A percentile compares a stretch with the other conserved stretches of the same genome.
These are phyloP conservation scores for Globisporangium mamillatum DNA, from an alignment of 352 stramenopile species.

Conservation along the genomic window DNA sequence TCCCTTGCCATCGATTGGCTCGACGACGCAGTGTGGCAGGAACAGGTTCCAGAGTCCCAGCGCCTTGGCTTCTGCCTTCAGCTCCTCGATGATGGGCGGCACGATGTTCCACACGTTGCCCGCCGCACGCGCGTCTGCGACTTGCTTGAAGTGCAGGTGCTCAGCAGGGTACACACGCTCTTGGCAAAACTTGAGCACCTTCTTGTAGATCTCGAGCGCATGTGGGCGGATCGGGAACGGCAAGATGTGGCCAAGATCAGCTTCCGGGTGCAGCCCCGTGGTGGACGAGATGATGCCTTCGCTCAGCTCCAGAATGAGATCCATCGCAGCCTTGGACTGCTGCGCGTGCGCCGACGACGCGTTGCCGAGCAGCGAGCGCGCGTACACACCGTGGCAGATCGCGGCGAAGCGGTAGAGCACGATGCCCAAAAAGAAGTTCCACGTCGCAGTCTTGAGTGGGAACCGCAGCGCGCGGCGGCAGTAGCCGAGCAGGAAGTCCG, in stretches of 20 bases:
- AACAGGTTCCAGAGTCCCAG: constrained; percentile 97
- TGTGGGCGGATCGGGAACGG: constrained; percentile 77
- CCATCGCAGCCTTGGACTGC: constrained; percentile 65
- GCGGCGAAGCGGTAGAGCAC: constrained; percentile 74
- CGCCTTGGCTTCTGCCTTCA: constrained; percentile 90
- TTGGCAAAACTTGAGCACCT: constrained; percentile 87
- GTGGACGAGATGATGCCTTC: constrained; percentile 32
- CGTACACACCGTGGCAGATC: constrained; percentile 81
- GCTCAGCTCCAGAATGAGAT: constrained; percentile 50
- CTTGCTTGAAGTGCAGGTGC: constrained; percentile 75
- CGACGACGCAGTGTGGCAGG: constrained; percentile 63
- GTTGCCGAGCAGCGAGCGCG: constrained; percentile 68
- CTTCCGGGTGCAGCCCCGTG: constrained; percentile 41
- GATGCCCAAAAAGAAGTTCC: constrained; percentile 76
- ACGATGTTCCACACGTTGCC: constrained; percentile 78
- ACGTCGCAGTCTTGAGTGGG: constrained; percentile 47
- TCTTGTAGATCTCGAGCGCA: constrained; percentile 77
- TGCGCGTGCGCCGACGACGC: constrained; percentile 76
- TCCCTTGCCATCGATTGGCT: constrained; percentile 37
- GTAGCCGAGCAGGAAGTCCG: constrained; percentile 58
- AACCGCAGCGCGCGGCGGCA: constrained; percentile 50
- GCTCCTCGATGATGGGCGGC: constrained; percentile 83
- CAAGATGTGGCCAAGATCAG: constrained; percentile 49
- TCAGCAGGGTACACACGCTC: constrained; percentile 90
- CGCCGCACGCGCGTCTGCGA: constrained; percentile 45